Evolutionary conservation across 305 asterid genomes (phyloP), one percentile per base, ranked within the genome.

Genomic region (Coffea humblotiana): DNA sequence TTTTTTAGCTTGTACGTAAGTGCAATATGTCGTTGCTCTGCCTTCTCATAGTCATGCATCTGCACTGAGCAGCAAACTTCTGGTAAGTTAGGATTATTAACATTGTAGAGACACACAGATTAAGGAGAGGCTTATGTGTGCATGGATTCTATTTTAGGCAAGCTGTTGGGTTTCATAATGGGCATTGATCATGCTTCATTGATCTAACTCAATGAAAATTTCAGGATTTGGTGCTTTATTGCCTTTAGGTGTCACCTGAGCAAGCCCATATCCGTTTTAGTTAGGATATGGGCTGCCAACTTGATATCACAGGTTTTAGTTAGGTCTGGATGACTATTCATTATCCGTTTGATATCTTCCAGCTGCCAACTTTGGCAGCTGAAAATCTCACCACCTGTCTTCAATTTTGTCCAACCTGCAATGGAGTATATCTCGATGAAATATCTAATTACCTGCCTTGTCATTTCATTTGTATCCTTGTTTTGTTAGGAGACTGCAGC

Each of bases 301-400:
- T 29, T 29, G 0, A 29, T 29, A 29, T 29, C 29, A 13, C 43
- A 52, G 54, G 18, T 29, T 25, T 29, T 25, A 37, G 6, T n/a
- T 72, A 71, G 58, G 5, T n/a, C 47, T 71, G 37, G 75, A 71
- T 71, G 60, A 47, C 60, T 71, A 45, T 45, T 71, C 23, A 49
- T 0, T 49, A 23, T 9, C 2, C 27, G 35, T 11, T 71, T 48
- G 15, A 69, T 69, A 35, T 37, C 43, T 69, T 69, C 51, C 52
- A 32, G 32, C 32, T 32, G 32, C 32, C 32, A 32, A 32, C 32
- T 32, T 29, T 32, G 32, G 32, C 32, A 32, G 32, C 2, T 32
- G 32, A 32, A 32, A 32, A 32, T 32, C 2, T 37, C 37, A 4
- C 64, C 63, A 72, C 18, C 5, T 12, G 18, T 72, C 49, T 72